These are phyloP conservation scores for Leccinum sublutescens DNA, from an alignment of 768 basidiomycete species.

Conservation along the genomic window DNA sequence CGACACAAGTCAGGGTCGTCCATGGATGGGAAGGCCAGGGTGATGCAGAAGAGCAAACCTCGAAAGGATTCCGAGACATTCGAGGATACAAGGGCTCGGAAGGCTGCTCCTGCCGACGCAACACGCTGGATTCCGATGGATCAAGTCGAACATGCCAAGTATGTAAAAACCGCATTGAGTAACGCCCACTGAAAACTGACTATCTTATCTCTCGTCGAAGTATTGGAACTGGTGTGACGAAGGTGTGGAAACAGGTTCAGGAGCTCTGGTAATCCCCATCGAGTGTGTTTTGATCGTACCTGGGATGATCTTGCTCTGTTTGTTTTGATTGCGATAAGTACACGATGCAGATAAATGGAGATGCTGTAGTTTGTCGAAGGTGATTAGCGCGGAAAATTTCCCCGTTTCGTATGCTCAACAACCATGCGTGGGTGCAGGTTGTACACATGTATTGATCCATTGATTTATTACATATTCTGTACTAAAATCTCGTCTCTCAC, in stretches of 20 bases:
- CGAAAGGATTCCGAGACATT: constrained; percentile 11
- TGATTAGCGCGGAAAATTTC: background rate
- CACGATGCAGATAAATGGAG: background rate
- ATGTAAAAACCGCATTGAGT: constrained; percentile 30
- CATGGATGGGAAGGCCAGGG: constrained; percentile 8
- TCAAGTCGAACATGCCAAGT: constrained; percentile 63
- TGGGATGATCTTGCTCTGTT: background rate
- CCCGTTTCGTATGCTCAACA: background rate
- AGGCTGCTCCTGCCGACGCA: constrained; percentile 8
- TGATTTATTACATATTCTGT: background rate
- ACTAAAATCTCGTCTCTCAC: constrained; percentile 5
- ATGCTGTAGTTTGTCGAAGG: background rate
- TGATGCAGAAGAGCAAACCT: constrained; percentile 9
- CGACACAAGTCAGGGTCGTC: constrained; percentile 6
- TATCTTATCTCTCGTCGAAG: constrained; percentile 34
- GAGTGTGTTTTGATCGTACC: background rate
- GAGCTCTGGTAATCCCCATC: constrained; percentile 21
- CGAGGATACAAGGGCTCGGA: constrained; percentile 14
- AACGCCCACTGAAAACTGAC: background rate
- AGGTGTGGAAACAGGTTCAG: constrained; percentile 65
- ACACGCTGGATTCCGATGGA: constrained; percentile 53
- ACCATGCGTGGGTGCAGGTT: constrained; percentile 15
- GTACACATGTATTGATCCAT: background rate
- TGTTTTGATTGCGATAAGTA: background rate
- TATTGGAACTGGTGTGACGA: constrained; percentile 71